Evolutionary conservation across 441 rosid species (phyloP).

Genomic region (Syzygium malaccense): DNA sequence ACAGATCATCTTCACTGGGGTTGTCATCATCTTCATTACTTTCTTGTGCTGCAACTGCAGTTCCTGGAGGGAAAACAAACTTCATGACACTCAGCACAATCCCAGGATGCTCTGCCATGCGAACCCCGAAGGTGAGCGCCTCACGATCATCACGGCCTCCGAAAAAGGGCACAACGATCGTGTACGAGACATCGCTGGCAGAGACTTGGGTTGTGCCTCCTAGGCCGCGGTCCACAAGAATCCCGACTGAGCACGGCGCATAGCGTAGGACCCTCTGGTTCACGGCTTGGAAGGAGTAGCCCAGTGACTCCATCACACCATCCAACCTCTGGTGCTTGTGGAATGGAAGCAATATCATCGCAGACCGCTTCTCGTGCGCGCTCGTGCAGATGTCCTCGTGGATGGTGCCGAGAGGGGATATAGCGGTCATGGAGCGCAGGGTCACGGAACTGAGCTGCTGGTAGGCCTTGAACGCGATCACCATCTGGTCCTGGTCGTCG

Average conservation of each 20-base stretch:
- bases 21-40: conserved; percentile 2
- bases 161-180: conserved; percentile 36
- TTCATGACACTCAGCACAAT: conserved; percentile 32
- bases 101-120: conserved; percentile 65
- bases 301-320: conserved; percentile 46
- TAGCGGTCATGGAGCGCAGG: conserved; percentile 54
- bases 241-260: conserved; percentile 59
- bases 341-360: conserved; percentile 44
- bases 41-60: not conserved
- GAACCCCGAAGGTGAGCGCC: conserved; percentile 39
- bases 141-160: conserved; percentile 48
- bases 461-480: conserved; percentile 48
- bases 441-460: conserved; percentile 41
- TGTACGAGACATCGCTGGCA: conserved; percentile 44
- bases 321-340: conserved; percentile 49
- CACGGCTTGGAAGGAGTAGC: conserved; percentile 30
- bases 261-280: conserved; percentile 27
- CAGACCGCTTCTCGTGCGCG: conserved; percentile 39
- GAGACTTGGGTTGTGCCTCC: conserved; percentile 53
- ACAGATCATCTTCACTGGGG: conserved; percentile 6
- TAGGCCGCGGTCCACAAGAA: conserved; percentile 54
- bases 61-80: conserved; percentile 21
- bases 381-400: conserved; percentile 48
- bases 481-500: conserved; percentile 36
- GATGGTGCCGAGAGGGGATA: conserved; percentile 38